These are phyloP conservation scores for Colletotrichum horii DNA, from an alignment of 2,329 filamentous ascomycete species.

Conservation along the genomic window DNA sequence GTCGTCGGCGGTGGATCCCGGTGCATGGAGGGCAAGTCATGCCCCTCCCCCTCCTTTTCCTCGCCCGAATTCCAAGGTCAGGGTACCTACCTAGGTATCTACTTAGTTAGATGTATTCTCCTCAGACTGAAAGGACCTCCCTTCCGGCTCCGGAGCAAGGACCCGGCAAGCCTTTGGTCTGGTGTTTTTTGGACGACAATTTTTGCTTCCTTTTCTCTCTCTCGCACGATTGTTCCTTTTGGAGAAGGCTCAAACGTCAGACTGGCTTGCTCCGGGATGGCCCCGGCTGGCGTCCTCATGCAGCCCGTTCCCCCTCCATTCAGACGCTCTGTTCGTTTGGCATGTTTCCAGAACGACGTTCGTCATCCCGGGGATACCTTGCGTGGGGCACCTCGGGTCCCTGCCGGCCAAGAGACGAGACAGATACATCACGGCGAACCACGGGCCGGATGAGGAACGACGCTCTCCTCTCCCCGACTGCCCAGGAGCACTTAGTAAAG, in stretches of 20 bases:
- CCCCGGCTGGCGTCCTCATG: background rate
- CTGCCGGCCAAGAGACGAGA: conserved; percentile 8
- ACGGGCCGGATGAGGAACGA: background rate
- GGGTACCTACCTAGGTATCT: background rate
- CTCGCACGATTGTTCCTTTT: background rate
- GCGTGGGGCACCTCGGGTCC: conserved; percentile 13
- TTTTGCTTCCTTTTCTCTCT: background rate
- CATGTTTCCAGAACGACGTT: conserved; percentile 8
- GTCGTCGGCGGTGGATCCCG: background rate
- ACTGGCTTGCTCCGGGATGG: background rate
- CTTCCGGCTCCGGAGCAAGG: conserved; percentile 4
- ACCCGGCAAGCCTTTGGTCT: background rate
- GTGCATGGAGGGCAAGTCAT: conserved; percentile 30
- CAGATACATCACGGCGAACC: background rate
- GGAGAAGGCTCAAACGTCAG: background rate
- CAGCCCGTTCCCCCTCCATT: background rate
- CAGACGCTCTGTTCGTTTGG: background rate
- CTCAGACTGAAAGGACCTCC: background rate
- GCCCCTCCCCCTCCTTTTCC: conserved; percentile 26
- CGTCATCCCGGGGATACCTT: conserved; percentile 12
- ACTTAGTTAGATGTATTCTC: background rate
- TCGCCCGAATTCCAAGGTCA: background rate
- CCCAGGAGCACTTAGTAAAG: background rate
- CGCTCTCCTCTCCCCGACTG: background rate
- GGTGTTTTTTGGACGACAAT: background rate